phyloP scores from a whole-genome alignment of 2,329 filamentous ascomycete genomes.

The Fusarium virguliforme region DNA sequence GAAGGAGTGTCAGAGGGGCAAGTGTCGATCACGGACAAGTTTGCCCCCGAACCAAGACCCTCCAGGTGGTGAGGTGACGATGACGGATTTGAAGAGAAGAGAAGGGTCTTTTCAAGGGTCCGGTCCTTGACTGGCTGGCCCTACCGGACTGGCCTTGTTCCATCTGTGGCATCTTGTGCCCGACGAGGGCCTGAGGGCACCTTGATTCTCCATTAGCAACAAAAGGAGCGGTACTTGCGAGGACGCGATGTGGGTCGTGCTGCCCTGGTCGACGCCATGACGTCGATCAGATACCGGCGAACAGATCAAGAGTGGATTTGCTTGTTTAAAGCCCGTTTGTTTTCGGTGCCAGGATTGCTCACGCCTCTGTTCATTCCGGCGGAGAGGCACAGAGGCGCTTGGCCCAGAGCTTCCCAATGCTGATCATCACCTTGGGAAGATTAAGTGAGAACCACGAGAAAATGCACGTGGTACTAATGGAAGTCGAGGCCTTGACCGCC shows the following conservation, averaged over 20 bases:
- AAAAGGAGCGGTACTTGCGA: slow-evolving; percentile 32
- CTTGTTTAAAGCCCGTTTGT: slow-evolving; percentile 25
- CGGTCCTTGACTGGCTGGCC: slow-evolving; percentile 30
- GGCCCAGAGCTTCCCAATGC: slow-evolving; percentile 30
- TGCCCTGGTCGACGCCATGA: slow-evolving; percentile 40
- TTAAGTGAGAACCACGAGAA: slow-evolving; percentile 20
- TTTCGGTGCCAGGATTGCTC: slow-evolving; percentile 29
- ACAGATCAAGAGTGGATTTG: slow-evolving; percentile 39
- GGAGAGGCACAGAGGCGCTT: slow-evolving; percentile 20
- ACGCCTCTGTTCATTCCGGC: slow-evolving; percentile 17
- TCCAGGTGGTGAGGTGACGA: slow-evolving; percentile 24
- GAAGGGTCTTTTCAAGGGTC: slow-evolving; percentile 39
- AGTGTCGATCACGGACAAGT: slow-evolving; percentile 34
- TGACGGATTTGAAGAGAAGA: slow-evolving; percentile 27
- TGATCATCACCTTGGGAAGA: slow-evolving; percentile 33
- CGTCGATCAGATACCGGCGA: slow-evolving; percentile 45
- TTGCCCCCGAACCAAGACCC: slow-evolving; percentile 19
- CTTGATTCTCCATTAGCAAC: slow-evolving; percentile 26
- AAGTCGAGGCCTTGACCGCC: slow-evolving; percentile 9
- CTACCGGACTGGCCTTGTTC: slow-evolving; percentile 25
- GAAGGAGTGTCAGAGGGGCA: slow-evolving; percentile 34
- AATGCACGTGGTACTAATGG: slow-evolving; percentile 34
- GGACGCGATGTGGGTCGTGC: slow-evolving; percentile 28
- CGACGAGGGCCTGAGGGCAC: slow-evolving; percentile 21
- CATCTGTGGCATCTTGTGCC: slow-evolving; percentile 22